Conservation (phyloP, 495 filamentous ascomycete species). For the Trichoderma erinaceum region DNA sequence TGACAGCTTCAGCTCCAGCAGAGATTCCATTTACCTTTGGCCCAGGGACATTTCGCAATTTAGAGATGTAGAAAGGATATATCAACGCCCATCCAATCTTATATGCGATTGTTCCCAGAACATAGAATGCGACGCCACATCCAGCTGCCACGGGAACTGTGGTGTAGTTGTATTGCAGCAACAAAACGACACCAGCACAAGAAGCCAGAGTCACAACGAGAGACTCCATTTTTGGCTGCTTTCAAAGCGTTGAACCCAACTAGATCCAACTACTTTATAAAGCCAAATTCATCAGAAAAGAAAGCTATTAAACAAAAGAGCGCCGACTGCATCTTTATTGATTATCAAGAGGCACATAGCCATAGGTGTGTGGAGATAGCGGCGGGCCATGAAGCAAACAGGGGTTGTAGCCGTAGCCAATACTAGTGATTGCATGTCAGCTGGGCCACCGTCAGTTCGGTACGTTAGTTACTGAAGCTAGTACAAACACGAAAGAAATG, state of each 20-base stretch:
- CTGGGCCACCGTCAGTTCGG: too few species aligned
- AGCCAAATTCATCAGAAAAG: not conserved
- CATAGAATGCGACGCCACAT: not conserved
- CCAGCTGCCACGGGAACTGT: not conserved
- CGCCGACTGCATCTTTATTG: not conserved
- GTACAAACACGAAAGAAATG: too few species aligned
- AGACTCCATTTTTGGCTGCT: not conserved
- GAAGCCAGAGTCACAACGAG: not conserved
- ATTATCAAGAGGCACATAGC: too few species aligned
- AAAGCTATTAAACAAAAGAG: not conserved
- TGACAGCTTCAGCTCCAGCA: not conserved
- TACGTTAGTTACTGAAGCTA: too few species aligned
- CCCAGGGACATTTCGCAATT: not conserved
- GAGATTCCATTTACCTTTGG: not conserved
- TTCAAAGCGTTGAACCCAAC: not conserved
- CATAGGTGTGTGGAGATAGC: too few species aligned
- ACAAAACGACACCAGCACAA: not conserved
- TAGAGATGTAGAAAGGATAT: slow-evolving; percentile 2
- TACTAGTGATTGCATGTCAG: not conserved
- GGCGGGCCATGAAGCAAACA: too few species aligned
- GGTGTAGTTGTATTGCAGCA: not conserved
- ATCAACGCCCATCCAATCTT: not conserved
- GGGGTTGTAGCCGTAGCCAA: too few species aligned
- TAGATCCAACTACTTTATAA: not conserved
- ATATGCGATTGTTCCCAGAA: not conserved